Evolutionary conservation across 1,284 basidiomycete species (phyloP), one percentile per base, ranked within the genome.

Genomic region (Farysia itapuensis): DNA sequence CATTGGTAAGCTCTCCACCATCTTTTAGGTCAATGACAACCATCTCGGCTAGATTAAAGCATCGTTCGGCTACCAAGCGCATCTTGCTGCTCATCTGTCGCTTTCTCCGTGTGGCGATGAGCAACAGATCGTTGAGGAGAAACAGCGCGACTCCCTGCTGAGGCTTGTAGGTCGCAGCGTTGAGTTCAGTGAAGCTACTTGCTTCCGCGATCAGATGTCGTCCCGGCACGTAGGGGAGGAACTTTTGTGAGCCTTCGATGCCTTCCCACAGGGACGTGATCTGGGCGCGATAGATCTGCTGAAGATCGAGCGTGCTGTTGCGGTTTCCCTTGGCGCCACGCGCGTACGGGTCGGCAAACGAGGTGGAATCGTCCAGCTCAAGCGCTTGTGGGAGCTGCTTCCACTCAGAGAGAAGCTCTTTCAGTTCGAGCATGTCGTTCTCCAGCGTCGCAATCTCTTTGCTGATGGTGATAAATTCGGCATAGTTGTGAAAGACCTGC

Each of bases 341-440:
- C 12, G 34, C 35, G 20, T 41, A 48, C 12, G 45, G 35, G 23
- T 48, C 54, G 15, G 44, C 38, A 13, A 60, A 40, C 1, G 38
- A 43, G 13, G 33, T 14, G 0, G 59, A 50, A 32, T 74, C 70
- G 20, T 72, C 66, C 8, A 72, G 35, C 39, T 73, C 63, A 5
- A 75, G 53, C 16, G 64, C 64, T 13, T 68, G 67, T 0, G 71
- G 73, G 9, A 75, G 47, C 24, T 58, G 49, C 50, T 67, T 92
- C 88, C 93, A 98, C 72, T 98, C 95, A 13, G 86, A 86, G 2
- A 98, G 81, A 3, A 89, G 84, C 50, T 94, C 90, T 75, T 96
- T 97, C 75, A 98, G 84, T 74, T 97, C 93, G 26, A 97, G 83
- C 88, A 97, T 90, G 76, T 97, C 93, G 74, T 94, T 96, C 80